A percentile compares a stretch with the other conserved stretches of the same genome.
phyloP scores from a whole-genome alignment of 352 stramenopile genomes.

The Aphanomyces stellatus region DNA sequence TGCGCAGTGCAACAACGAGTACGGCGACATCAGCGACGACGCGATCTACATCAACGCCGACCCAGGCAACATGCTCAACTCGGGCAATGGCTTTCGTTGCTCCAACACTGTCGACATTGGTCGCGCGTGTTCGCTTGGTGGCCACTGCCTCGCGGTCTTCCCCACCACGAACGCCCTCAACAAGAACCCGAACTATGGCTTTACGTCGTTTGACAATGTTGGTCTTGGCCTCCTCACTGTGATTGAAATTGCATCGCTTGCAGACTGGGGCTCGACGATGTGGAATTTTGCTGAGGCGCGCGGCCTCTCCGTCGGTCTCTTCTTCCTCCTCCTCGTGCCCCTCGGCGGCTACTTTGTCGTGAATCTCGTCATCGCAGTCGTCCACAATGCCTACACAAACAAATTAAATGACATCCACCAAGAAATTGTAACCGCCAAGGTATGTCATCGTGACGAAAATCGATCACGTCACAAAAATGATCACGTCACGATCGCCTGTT shows the following conservation, averaged over 20 bases:
- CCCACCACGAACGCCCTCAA: not conserved
- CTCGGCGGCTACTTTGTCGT: constrained; percentile 14
- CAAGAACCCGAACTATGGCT: constrained; percentile 7
- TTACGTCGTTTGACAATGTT: constrained; percentile 17
- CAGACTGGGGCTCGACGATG: not conserved
- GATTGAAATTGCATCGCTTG: constrained; percentile 13
- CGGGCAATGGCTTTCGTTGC: not conserved
- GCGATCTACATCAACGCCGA: constrained; percentile 11
- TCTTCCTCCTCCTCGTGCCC: not conserved
- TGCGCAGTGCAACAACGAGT: constrained; percentile 15
- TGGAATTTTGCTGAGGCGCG: not conserved
- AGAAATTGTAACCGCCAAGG: constrained; percentile 3
- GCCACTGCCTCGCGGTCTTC: not conserved
- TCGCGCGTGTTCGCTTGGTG: not conserved
- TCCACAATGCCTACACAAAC: constrained; percentile 1
- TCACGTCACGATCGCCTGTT: too few relatives aligned
- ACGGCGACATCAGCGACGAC: not conserved
- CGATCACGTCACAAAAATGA: not conserved
- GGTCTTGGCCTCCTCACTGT: constrained; percentile 6
- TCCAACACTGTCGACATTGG: not conserved
- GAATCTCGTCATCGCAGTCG: constrained; percentile 9
- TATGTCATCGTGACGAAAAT: not conserved
- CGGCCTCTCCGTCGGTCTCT: not conserved
- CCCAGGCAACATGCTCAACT: not conserved
- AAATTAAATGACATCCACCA: not conserved